Percentiles rank a stretch among this genome's conserved stretches.
phyloP scores from a whole-genome alignment of 2,329 filamentous ascomycete genomes.

The Beauveria sp. region DNA sequence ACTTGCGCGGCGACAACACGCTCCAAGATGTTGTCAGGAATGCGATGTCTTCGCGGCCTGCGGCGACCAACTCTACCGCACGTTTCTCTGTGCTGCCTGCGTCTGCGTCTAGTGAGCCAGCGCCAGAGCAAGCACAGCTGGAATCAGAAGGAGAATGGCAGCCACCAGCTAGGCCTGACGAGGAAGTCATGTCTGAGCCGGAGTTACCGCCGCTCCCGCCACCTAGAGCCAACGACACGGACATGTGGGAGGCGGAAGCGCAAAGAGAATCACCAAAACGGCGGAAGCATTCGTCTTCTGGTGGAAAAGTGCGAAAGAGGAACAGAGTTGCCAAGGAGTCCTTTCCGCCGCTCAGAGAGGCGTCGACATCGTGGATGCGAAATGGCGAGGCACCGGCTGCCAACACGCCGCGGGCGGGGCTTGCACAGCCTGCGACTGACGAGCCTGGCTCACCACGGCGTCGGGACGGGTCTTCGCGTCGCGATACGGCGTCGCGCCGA shows the following conservation, averaged over 20 bases:
- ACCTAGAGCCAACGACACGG: slow-evolving; percentile 33
- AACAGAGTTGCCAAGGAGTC: too few relatives aligned
- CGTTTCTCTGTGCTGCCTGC: background rate
- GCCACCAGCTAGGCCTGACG: too few relatives aligned
- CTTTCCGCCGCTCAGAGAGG: too few relatives aligned
- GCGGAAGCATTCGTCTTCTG: slow-evolving; percentile 23
- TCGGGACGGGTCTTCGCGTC: too few relatives aligned
- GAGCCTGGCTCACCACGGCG: slow-evolving; percentile 12
- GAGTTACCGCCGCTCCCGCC: background rate
- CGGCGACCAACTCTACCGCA: background rate
- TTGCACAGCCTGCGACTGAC: background rate
- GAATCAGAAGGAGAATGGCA: background rate
- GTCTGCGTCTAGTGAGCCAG: background rate
- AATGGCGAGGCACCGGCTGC: too few relatives aligned
- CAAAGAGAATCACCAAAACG: slow-evolving; percentile 35
- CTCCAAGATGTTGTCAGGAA: slow-evolving; percentile 20
- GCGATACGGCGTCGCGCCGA: too few relatives aligned
- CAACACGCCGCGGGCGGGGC: background rate
- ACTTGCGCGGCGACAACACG: slow-evolving; percentile 27
- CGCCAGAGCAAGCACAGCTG: background rate
- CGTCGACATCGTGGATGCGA: slow-evolving; percentile 25
- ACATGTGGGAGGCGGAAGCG: slow-evolving; percentile 53
- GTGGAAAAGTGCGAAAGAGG: background rate
- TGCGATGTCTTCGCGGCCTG: slow-evolving; percentile 8
- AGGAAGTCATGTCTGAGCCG: background rate